Conservation (phyloP, 345 rosid genomes). For the Gynandropsis gynandra region DNA sequence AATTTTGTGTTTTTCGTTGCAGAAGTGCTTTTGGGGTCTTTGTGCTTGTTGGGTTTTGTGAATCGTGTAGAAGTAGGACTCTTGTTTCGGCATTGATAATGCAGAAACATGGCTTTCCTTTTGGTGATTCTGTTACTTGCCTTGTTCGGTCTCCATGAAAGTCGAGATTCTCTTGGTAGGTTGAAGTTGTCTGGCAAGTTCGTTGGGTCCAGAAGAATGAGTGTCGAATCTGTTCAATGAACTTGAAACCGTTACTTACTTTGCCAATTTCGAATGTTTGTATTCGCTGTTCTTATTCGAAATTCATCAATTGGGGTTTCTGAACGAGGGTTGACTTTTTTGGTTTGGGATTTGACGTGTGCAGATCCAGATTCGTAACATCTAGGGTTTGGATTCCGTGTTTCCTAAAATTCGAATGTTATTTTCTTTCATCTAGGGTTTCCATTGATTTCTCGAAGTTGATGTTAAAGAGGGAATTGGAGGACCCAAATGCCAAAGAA, state of each 20-base stretch:
- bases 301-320: constrained; percentile 13
- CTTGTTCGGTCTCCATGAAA: too few species aligned
- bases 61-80: too few species aligned
- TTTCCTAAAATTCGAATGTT: not conserved
- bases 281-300: constrained; percentile 15
- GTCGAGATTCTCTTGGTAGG: constrained; percentile 1
- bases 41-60: too few species aligned
- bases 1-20: too few species aligned
- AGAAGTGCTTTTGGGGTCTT: too few species aligned
- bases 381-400: constrained; percentile 5
- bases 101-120: too few species aligned
- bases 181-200: constrained; percentile 10
- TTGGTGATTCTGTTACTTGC: too few species aligned
- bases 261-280: constrained; percentile 25
- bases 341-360: constrained; percentile 23
- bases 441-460: not conserved
- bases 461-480: constrained; percentile 20
- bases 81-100: too few species aligned
- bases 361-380: constrained; percentile 16
- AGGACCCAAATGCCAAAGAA: constrained; percentile 39
- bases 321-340: constrained; percentile 23
- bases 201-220: not conserved
- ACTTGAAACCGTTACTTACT: constrained; percentile 22
- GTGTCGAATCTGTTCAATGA: constrained; percentile 9
- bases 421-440: too few species aligned